These are phyloP conservation scores for Liriodendron chinense DNA, from an alignment of 164 flowering plant genomes.

Conservation along the genomic window DNA sequence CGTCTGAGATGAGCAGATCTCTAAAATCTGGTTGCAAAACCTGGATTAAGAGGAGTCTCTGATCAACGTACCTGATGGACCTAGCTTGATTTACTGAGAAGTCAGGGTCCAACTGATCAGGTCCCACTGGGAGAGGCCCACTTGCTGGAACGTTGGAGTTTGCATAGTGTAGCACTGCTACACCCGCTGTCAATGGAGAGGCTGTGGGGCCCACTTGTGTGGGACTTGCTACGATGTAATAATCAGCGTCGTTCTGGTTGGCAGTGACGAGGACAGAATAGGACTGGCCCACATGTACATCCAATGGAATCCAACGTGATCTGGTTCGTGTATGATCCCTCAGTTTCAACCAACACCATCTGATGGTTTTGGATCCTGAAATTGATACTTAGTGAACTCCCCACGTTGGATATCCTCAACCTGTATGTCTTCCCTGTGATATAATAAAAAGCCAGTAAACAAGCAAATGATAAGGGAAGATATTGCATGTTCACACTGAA, in stretches of 20 bases:
- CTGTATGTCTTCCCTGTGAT: slow-evolving; percentile 55
- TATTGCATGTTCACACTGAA: not conserved
- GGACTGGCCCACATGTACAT: slow-evolving; percentile 72
- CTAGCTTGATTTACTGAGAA: slow-evolving; percentile 60
- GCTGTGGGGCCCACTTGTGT: slow-evolving; percentile 23
- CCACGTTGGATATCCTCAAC: slow-evolving; percentile 61
- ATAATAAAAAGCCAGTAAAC: no score
- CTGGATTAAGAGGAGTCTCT: no score
- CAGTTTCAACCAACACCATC: slow-evolving; percentile 70
- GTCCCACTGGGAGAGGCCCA: slow-evolving; percentile 41
- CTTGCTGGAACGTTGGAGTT: slow-evolving; percentile 24
- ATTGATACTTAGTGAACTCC: slow-evolving; percentile 46
- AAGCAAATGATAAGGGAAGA: no score
- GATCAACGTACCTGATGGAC: slow-evolving; percentile 44
- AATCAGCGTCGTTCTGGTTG: slow-evolving; percentile 41
- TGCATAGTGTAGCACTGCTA: slow-evolving; percentile 43
- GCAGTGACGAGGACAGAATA: slow-evolving; percentile 68
- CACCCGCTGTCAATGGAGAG: slow-evolving; percentile 17
- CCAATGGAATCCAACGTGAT: slow-evolving; percentile 47
- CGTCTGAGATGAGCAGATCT: no score
- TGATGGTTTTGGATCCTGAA: slow-evolving; percentile 60
- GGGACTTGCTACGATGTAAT: slow-evolving; percentile 58
- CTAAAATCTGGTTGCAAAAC: no score
- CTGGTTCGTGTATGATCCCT: slow-evolving; percentile 71
- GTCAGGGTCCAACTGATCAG: slow-evolving; percentile 42